Evolutionary conservation across 164 flowering plant species (phyloP).

Genomic region (Vitis rupestris): DNA sequence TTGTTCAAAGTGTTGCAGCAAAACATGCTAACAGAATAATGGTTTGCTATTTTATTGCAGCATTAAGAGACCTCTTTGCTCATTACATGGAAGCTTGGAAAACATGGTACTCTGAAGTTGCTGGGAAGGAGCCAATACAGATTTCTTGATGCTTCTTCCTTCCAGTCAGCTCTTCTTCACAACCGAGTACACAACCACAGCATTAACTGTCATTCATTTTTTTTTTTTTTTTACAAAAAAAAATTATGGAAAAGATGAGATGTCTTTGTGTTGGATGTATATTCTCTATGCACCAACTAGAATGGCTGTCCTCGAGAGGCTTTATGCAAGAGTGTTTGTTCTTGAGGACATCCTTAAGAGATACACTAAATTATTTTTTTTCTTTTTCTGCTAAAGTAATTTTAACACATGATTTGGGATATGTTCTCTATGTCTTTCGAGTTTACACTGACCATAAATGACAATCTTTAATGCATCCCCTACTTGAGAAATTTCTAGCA

Average conservation of each 20-base stretch:
- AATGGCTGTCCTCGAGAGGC: conserved; percentile 16
- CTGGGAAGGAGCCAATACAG: conserved; percentile 50
- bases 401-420: not conserved
- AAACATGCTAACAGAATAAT: not conserved
- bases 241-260: not conserved
- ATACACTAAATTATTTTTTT: not conserved
- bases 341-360: not conserved
- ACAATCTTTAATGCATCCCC: too few species aligned
- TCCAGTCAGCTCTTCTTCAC: not conserved
- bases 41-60: conserved; percentile 45
- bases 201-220: not conserved
- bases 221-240: not conserved
- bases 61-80: conserved; percentile 71
- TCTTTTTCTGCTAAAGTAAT: not conserved
- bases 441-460: too few species aligned
- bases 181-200: conserved; percentile 19
- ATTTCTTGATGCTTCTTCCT: conserved; percentile 22
- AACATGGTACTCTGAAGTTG: conserved; percentile 78
- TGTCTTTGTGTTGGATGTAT: conserved; percentile 24
- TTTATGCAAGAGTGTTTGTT: not conserved
- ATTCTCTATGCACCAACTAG: conserved; percentile 25
- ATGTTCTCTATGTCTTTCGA: too few species aligned
- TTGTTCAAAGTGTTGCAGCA: not conserved
- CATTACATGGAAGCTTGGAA: conserved; percentile 92
- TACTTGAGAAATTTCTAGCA: too few species aligned